These are phyloP conservation scores for Bipolaris cookei DNA, from an alignment of 2,329 filamentous ascomycete genomes.

Conservation along the genomic window DNA sequence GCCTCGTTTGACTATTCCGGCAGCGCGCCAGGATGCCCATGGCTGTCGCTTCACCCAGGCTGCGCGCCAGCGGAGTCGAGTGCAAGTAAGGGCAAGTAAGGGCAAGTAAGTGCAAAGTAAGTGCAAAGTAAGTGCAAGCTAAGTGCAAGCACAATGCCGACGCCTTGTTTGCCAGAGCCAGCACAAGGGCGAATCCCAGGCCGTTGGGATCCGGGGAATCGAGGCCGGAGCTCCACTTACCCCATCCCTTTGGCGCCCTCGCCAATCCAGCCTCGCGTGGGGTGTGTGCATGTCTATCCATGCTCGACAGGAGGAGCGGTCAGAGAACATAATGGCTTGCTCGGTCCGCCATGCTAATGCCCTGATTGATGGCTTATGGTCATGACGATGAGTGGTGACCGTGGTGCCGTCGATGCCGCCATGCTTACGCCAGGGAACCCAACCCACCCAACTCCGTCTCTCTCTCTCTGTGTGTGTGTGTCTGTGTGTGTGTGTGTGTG, in stretches of 20 bases:
- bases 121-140: too few species aligned
- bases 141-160: background rate
- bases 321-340: constrained; percentile 28
- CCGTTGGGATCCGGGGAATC: constrained; percentile 34
- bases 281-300: constrained; percentile 21
- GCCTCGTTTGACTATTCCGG: constrained; percentile 6
- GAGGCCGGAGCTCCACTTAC: constrained; percentile 32
- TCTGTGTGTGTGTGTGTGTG: constrained; percentile 14
- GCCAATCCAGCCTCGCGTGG: constrained; percentile 37
- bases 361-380: background rate
- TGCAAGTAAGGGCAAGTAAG: background rate
- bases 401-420: background rate
- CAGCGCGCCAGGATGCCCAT: constrained; percentile 6
- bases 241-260: constrained; percentile 20
- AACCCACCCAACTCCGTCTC: background rate
- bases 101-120: background rate
- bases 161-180: constrained; percentile 20
- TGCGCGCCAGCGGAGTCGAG: background rate
- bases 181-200: constrained; percentile 20
- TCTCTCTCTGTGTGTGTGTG: constrained; percentile 6
- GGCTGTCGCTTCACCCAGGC: background rate
- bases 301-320: constrained; percentile 30
- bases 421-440: constrained; percentile 13
- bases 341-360: constrained; percentile 10
- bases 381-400: background rate